Conservation (phyloP, 352 stramenopile species). For the Pythium periplocum region DNA sequence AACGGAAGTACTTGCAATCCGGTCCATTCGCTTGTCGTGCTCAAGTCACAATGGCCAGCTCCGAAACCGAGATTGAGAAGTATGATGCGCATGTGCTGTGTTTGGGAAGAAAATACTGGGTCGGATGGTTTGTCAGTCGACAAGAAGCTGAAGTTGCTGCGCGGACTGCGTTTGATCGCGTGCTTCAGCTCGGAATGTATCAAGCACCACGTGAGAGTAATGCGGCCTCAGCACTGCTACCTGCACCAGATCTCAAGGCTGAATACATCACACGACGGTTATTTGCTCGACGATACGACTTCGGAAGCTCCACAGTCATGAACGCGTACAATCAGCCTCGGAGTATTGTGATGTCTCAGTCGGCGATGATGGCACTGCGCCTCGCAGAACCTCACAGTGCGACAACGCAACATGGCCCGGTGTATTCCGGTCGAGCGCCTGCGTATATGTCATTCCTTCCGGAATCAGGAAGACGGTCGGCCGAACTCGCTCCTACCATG, state of each 20-base stretch:
- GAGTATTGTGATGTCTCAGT: slow-evolving; percentile 13
- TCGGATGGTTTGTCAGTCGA: slow-evolving; percentile 12
- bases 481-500: too few relatives aligned
- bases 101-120: slow-evolving; percentile 11
- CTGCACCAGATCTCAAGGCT: slow-evolving; percentile 20
- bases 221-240: too few relatives aligned
- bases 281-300: slow-evolving; percentile 20
- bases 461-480: too few relatives aligned
- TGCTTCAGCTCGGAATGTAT: too few relatives aligned
- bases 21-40: slow-evolving; percentile 11
- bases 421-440: too few relatives aligned
- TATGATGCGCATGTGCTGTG: slow-evolving; percentile 13
- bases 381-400: not conserved
- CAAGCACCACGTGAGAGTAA: too few relatives aligned
- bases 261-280: slow-evolving; percentile 19
- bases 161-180: not conserved
- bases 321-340: too few relatives aligned
- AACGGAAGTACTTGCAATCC: slow-evolving; percentile 2
- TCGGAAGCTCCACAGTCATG: too few relatives aligned
- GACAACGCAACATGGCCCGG: too few relatives aligned
- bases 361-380: slow-evolving; percentile 10
- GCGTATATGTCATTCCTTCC: too few relatives aligned
- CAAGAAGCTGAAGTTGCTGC: slow-evolving; percentile 12
- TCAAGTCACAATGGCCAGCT: slow-evolving; percentile 3
- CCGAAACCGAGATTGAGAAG: slow-evolving; percentile 14